These are phyloP conservation scores for Tuber umbilicatum DNA, from an alignment of 495 filamentous ascomycete genomes.

Conservation along the genomic window DNA sequence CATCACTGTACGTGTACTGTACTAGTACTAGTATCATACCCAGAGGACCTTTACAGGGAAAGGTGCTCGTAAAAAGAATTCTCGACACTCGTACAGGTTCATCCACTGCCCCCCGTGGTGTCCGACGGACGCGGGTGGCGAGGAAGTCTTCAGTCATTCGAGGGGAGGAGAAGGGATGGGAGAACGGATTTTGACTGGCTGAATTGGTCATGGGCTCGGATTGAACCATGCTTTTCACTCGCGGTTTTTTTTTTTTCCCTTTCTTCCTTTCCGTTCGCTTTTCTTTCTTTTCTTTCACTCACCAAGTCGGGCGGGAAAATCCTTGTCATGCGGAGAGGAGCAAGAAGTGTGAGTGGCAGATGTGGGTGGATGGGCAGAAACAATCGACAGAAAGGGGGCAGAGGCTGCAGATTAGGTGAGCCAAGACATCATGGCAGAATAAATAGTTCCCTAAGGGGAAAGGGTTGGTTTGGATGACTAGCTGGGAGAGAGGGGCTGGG, in stretches of 20 bases:
- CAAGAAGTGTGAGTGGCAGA: neutral
- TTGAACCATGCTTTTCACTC: neutral
- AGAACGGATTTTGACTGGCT: neutral
- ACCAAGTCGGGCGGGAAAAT: conserved; percentile 2
- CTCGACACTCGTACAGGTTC: neutral
- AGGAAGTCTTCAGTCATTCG: neutral
- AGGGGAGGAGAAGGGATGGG: neutral
- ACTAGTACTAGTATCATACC: no score
- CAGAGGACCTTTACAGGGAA: no score
- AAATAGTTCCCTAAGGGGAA: neutral
- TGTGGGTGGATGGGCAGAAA: neutral
- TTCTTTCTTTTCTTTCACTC: neutral
- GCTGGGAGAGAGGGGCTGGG: neutral
- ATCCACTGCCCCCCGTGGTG: neutral
- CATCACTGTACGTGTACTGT: neutral
- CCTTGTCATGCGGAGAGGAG: conserved; percentile 1
- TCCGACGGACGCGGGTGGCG: neutral
- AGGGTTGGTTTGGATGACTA: neutral
- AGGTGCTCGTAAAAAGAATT: neutral
- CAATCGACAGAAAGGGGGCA: neutral
- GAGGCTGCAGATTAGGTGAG: neutral
- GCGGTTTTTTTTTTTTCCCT: neutral
- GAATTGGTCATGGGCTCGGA: neutral
- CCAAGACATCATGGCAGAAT: neutral
- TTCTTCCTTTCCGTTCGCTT: neutral